Base-by-base conservation (phyloP, 257 asterid genomes). In the Ocimum tenuiflorum region DNA sequence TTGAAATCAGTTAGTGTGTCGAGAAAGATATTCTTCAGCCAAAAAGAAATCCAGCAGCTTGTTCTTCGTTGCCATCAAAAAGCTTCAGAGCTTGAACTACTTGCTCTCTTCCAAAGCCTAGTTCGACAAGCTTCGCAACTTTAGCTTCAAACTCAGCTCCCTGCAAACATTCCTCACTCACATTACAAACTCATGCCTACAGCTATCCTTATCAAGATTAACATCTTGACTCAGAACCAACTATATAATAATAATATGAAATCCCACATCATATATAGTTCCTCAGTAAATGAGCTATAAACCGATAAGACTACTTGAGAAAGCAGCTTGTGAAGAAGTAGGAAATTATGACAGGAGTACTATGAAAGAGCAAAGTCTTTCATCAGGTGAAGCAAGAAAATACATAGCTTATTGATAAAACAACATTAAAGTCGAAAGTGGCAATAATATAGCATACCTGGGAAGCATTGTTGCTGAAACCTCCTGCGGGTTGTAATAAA, bases 101-200 rank as follows among this genome's bases (percentile, higher is more conserved):
- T 75, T 86, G 85, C 22, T 86, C 95, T 80, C 97, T 79, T 62
- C 88, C 95, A 59, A 94, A 94, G n/a, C 97, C 99, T 7, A 94
- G 84, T 82, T 94, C 97, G 6, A 90, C 84, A 43, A 94, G 87
- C 87, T 85, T 94, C 5, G 84, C 73, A 45, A 88, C 89, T 83
- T 94, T 94, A 52, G 95, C 95, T 78, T 94, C 97, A 65, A 88
- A 91, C 23, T 82, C 96, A 14, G 86, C 71, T 69, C 88, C 94
- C 95, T 85, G 81, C 67, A 62, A n/a, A 47, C 53, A 73, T 20
- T 51, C 14, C 45, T 19, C 59, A 23, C 18, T 49, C 20, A 18
- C n/a, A 33, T 22, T 39, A 33, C 5, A 14, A 43, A 24, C 1
- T 49, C 39, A 20, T 10, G 27, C 23, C 8, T 24, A 29, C 15